These are phyloP conservation scores for Annulohypoxylon truncatum DNA, from an alignment of 2,329 filamentous ascomycete genomes.

Conservation along the genomic window DNA sequence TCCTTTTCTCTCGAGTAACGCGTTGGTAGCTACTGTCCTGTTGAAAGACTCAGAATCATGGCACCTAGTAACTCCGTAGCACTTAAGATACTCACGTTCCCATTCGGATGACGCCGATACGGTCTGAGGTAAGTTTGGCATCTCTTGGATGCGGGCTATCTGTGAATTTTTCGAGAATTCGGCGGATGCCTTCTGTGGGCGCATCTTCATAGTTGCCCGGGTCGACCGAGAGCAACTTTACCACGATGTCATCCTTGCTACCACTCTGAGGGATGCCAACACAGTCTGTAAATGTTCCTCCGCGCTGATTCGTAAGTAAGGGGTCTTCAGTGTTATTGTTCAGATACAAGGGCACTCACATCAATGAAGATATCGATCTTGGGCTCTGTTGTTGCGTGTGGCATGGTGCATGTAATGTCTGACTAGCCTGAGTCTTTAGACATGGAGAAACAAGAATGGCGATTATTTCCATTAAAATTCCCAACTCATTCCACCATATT, in stretches of 20 bases:
- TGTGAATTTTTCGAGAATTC: conserved; percentile 71
- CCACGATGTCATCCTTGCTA: conserved; percentile 74
- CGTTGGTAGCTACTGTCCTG: conserved; percentile 81
- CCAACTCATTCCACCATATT: not conserved
- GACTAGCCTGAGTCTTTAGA: not conserved
- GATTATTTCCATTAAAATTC: not conserved
- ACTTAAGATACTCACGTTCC: conserved; percentile 35
- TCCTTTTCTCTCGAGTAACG: conserved; percentile 78
- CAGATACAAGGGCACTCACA: conserved; percentile 13
- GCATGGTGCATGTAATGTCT: conserved; percentile 14
- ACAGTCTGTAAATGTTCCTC: conserved; percentile 43
- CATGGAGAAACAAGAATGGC: conserved; percentile 1
- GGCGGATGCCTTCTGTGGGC: conserved; percentile 77
- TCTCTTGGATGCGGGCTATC: conserved; percentile 64
- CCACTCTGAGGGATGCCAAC: conserved; percentile 67
- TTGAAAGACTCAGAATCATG: conserved; percentile 47
- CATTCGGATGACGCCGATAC: conserved; percentile 47
- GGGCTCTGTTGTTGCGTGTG: conserved; percentile 15
- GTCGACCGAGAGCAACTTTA: conserved; percentile 81
- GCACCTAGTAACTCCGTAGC: not conserved
- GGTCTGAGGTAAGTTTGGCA: conserved; percentile 49
- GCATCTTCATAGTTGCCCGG: conserved; percentile 77
- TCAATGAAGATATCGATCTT: conserved; percentile 41
- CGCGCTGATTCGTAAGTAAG: conserved; percentile 30
- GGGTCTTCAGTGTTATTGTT: not conserved